A percentile compares a stretch with the other conserved stretches of the same genome.
These are phyloP conservation scores for Pulveroboletus sp. DNA, from an alignment of 768 basidiomycete genomes.

Conservation along the genomic window DNA sequence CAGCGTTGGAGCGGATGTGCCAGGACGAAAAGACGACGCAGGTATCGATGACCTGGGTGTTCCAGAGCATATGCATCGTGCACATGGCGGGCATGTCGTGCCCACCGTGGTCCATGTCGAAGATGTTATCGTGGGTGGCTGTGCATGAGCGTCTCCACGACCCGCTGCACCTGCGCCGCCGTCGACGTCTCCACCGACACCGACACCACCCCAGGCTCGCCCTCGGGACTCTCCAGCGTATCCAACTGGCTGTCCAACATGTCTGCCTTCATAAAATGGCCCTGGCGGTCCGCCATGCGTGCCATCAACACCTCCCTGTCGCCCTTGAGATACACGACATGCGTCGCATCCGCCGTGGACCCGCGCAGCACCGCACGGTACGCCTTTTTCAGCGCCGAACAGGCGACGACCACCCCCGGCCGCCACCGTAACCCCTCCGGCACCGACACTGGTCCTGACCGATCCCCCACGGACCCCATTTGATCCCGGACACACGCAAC, in stretches of 20 bases:
- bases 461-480: background rate
- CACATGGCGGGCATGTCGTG: slow-evolving; percentile 54
- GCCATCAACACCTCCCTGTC: slow-evolving; percentile 51
- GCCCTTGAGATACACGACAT: slow-evolving; percentile 80
- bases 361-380: slow-evolving; percentile 84
- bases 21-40: slow-evolving; percentile 80
- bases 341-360: slow-evolving; percentile 39
- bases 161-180: slow-evolving; percentile 52
- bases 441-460: background rate
- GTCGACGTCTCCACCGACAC: slow-evolving; percentile 54
- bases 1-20: slow-evolving; percentile 60
- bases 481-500: slow-evolving; percentile 24
- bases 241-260: slow-evolving; percentile 81
- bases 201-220: slow-evolving; percentile 64
- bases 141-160: slow-evolving; percentile 14
- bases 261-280: slow-evolving; percentile 80
- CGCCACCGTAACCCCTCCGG: background rate
- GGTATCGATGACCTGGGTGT: slow-evolving; percentile 74
- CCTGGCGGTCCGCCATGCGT: slow-evolving; percentile 60
- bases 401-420: slow-evolving; percentile 75
- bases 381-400: slow-evolving; percentile 76
- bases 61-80: slow-evolving; percentile 86
- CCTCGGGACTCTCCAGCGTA: slow-evolving; percentile 67
- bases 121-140: slow-evolving; percentile 8
- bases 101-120: slow-evolving; percentile 42